Conservation (phyloP, 2,329 filamentous ascomycete species). For the Ceratocystis destructans region DNA sequence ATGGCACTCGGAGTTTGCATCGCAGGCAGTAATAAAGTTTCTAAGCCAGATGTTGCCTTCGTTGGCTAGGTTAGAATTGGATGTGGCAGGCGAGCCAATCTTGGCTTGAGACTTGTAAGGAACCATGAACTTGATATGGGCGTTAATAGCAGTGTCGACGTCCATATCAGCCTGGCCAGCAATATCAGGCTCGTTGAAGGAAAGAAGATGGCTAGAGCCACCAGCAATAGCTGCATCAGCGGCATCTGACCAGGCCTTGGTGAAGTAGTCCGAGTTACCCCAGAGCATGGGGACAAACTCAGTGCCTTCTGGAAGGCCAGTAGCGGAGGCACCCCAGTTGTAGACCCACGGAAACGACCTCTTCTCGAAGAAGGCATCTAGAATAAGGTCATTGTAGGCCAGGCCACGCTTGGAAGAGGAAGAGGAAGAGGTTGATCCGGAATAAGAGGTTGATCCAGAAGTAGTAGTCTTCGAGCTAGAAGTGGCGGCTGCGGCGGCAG, state of each 20-base stretch:
- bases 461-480: constrained; percentile 19
- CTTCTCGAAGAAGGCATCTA: constrained; percentile 34
- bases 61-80: constrained; percentile 39
- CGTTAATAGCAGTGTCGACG: constrained; percentile 37
- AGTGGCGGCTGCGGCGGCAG: constrained; percentile 17
- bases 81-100: constrained; percentile 47
- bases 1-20: constrained; percentile 31
- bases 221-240: constrained; percentile 38
- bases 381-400: constrained; percentile 49
- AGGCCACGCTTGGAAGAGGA: constrained; percentile 48
- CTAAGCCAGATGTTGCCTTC: constrained; percentile 45
- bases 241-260: constrained; percentile 36
- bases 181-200: constrained; percentile 61
- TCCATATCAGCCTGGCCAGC: constrained; percentile 44
- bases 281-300: constrained; percentile 57
- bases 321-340: constrained; percentile 48
- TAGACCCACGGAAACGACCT: constrained; percentile 43
- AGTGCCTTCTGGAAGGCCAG: constrained; percentile 32
- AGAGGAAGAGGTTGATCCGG: constrained; percentile 11
- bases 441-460: constrained; percentile 17
- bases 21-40: constrained; percentile 39
- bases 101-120: constrained; percentile 38
- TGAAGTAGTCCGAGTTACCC: constrained; percentile 35
- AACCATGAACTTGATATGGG: constrained; percentile 42
- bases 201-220: constrained; percentile 45